A percentile compares a stretch with the other conserved stretches of the same genome.
phyloP scores from a whole-genome alignment of 495 filamentous ascomycete species.

The Aspergillus steynii region DNA sequence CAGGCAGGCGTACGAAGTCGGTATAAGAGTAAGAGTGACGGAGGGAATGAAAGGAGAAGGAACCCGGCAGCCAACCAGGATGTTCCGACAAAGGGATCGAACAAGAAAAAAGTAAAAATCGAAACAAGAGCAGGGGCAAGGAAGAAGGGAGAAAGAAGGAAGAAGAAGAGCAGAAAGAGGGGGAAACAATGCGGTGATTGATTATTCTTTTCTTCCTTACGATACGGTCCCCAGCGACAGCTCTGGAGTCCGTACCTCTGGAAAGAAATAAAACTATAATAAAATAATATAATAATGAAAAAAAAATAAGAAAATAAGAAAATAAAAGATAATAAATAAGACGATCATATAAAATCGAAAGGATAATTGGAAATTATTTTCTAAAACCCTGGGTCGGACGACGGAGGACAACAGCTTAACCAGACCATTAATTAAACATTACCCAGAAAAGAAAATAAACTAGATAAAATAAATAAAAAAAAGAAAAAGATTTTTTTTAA shows the following conservation, averaged over 20 bases:
- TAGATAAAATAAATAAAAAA: neutral
- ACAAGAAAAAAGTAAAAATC: conserved; percentile 10
- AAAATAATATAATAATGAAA: neutral
- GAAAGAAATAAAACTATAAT: neutral
- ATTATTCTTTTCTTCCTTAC: neutral
- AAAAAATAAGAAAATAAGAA: neutral
- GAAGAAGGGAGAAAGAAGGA: conserved; percentile 11
- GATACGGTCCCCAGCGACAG: neutral
- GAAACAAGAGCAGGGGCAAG: conserved; percentile 13
- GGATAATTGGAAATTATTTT: neutral
- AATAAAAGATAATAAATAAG: neutral
- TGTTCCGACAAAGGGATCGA: conserved; percentile 9
- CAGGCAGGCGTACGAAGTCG: no score
- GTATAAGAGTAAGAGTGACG: conserved; percentile 8
- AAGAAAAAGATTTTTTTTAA: neutral
- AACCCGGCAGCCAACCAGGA: neutral
- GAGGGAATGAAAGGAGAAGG: conserved; percentile 12
- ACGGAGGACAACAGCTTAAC: neutral
- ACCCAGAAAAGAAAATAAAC: neutral
- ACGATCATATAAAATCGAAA: neutral
- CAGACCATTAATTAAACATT: no score
- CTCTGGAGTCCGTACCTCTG: neutral
- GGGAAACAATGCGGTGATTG: conserved; percentile 3
- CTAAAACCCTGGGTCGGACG: neutral
- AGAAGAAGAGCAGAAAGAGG: conserved; percentile 14